These are phyloP conservation scores for Aspergillus melleus DNA, from an alignment of 2,329 filamentous ascomycete species.

Conservation along the genomic window DNA sequence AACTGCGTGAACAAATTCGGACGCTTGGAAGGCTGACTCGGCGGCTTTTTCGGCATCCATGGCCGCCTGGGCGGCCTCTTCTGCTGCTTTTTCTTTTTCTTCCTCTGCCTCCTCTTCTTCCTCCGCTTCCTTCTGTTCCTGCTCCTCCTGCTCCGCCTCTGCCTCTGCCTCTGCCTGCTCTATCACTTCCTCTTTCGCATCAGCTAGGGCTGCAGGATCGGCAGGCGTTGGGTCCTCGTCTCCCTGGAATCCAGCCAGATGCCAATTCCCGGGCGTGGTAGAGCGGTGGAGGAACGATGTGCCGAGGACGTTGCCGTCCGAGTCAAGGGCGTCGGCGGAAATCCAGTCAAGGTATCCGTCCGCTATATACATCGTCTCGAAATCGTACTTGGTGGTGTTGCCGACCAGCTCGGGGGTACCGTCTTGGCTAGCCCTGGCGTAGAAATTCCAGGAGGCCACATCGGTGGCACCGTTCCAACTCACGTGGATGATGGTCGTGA, in stretches of 20 bases:
- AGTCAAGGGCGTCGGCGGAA: slow-evolving; percentile 31
- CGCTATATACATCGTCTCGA: slow-evolving; percentile 38
- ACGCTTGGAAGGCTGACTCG: slow-evolving; percentile 30
- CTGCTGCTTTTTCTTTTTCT: too few species aligned
- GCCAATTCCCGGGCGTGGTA: slow-evolving; percentile 29
- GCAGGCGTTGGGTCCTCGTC: slow-evolving; percentile 23
- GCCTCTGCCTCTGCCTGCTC: not conserved
- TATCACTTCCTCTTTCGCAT: slow-evolving; percentile 13
- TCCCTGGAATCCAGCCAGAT: slow-evolving; percentile 31
- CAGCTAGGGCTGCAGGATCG: slow-evolving; percentile 27
- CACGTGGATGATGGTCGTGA: slow-evolving; percentile 31
- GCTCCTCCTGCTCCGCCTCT: not conserved
- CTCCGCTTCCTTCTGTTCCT: too few species aligned
- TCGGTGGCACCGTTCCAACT: slow-evolving; percentile 54
- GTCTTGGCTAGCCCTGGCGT: slow-evolving; percentile 22
- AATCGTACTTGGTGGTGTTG: slow-evolving; percentile 32
- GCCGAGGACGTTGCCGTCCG: slow-evolving; percentile 26
- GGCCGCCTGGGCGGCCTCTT: not conserved
- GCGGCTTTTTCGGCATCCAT: slow-evolving; percentile 26
- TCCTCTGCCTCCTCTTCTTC: too few species aligned
- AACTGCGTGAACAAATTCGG: slow-evolving; percentile 31
- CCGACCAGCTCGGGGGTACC: slow-evolving; percentile 27
- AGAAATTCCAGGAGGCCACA: slow-evolving; percentile 41
- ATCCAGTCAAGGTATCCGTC: slow-evolving; percentile 34
- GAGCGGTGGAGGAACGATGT: slow-evolving; percentile 28